phyloP scores from a whole-genome alignment of 768 basidiomycete genomes.

The Artomyces pyxidatus region DNA sequence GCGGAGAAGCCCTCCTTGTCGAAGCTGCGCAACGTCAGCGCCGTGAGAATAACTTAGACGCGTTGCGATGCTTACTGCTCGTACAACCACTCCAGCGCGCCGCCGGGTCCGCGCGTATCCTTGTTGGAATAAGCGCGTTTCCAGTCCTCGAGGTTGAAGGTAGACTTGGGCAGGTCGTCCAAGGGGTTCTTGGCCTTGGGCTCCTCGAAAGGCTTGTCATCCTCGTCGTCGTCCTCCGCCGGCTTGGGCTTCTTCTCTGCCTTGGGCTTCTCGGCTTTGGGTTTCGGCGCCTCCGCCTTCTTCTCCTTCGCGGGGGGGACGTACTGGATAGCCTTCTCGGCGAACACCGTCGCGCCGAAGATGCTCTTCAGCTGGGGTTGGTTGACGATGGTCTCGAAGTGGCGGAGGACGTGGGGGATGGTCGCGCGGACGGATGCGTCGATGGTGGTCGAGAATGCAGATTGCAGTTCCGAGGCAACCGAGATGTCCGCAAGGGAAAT shows the following conservation, averaged over 20 bases:
- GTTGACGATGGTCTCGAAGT: slow-evolving; percentile 80
- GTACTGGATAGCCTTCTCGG: slow-evolving; percentile 66
- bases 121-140: slow-evolving; percentile 97
- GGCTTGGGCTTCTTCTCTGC: slow-evolving; percentile 54
- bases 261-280: slow-evolving; percentile 34
- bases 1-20: slow-evolving; percentile 85
- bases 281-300: slow-evolving; percentile 26
- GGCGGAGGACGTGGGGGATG: slow-evolving; percentile 73
- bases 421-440: slow-evolving; percentile 61
- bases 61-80: slow-evolving; percentile 53
- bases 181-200: slow-evolving; percentile 95
- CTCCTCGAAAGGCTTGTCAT: slow-evolving; percentile 68
- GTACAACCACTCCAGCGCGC: slow-evolving; percentile 94
- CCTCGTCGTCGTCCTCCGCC: slow-evolving; percentile 61
- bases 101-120: slow-evolving; percentile 81
- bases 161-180: slow-evolving; percentile 81
- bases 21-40: slow-evolving; percentile 41
- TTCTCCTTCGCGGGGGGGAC: slow-evolving; percentile 51
- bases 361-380: slow-evolving; percentile 67
- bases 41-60: background rate
- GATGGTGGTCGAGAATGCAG: slow-evolving; percentile 45
- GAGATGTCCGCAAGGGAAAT: slow-evolving; percentile 88
- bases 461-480: slow-evolving; percentile 51
- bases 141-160: slow-evolving; percentile 92
- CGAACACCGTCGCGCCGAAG: slow-evolving; percentile 50